Evolutionary conservation across 2,329 filamentous ascomycete genomes (phyloP), one percentile per base, ranked within the genome.

Genomic region (Ophiostoma tasmaniense): DNA sequence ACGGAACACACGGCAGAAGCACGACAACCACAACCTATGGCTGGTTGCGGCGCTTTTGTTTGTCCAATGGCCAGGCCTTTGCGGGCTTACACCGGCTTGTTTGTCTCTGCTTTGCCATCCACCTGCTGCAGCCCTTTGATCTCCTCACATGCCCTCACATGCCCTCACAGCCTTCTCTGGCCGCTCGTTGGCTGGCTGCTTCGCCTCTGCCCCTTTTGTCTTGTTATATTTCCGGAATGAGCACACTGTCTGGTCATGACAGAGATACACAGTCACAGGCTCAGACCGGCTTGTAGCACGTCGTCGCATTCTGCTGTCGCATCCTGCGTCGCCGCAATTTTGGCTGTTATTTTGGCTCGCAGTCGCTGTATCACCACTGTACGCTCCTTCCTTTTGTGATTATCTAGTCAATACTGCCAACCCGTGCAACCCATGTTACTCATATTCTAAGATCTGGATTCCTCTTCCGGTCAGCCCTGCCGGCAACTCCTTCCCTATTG

Each of bases 151-250:
- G 37, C 37, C n/a, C 35, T 37, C 62, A 39, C 30, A 10, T 25
- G 37, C 37, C 37, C 37, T 66, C 30, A 45, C 50, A 55, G 50
- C 50, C 50, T 55, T 55, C 59, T 68, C 67, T 68, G n/a, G 39
- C 28, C 37, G 45, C 39, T 68, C 67, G 66, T 68, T 68, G 67
- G 39, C 39, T 55, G 50, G 10, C 22, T 62, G 22, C 35, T 62
- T 61, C 59, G 35, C 37, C 62, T 68, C 64, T 64, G 28, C 64
- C 42, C 39, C 50, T 35, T 64, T 28, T 39, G 30, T 64, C n/a
- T 30, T 42, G 25, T 20, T 17, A 30, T 30, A 61, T 61, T 8
- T 14, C 55, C 55, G 55, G 25, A 61, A 55, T 25, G 50, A 55
- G 50, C n/a, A 22, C n/a, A 14, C n/a, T 55, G 50, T 10, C n/a